Evolutionary conservation across 257 asterid species (phyloP), one percentile per base, ranked within the genome.

Genomic region (Fraxinus excelsior): DNA sequence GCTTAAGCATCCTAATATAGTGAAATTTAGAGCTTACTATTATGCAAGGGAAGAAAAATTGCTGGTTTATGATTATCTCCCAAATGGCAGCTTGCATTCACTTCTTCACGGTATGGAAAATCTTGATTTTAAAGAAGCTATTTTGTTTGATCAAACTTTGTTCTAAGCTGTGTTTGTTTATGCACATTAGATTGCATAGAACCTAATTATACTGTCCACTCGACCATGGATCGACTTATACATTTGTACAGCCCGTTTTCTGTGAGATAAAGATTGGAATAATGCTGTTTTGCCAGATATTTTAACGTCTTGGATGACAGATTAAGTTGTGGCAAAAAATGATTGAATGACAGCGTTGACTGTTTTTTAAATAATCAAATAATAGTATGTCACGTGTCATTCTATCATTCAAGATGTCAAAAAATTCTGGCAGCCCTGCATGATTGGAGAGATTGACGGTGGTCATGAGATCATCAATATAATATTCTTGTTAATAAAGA

Each of bases 41-140:
- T 94, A 92, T 78, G 98, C 98, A 0, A 91, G 93, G 83, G 93
- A 94, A 80, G 98, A 94, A 81, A 94, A 94, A 78, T 62, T 94
- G 84, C 91, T 94, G 7, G 91, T 94, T 16, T 94, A 89, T 77
- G 98, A 94, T 73, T 92, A 87, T 78, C 82, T 94, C 53, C 94
- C 98, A 31, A 92, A 94, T 79, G 97, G 90, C 19, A 94, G 87
- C 83, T 80, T 94, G 49, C 89, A 94, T 80, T 90, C 93, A 8
- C 98, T 94, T 80, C 97, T 94, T 81, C 97, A 94, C 82, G 98
- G 98, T 93, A 89, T 73, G 35, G 14, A 26, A 23, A 25, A 7
- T 62, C 32, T 62, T 23, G 2, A 10, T 25, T 23, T 60, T 23
- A 8, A 60, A n/a, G 64, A 56, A 21, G 28, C 12, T 21, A 56